Conservation (phyloP, 768 basidiomycete genomes). For the Naganishia vishniacii region DNA sequence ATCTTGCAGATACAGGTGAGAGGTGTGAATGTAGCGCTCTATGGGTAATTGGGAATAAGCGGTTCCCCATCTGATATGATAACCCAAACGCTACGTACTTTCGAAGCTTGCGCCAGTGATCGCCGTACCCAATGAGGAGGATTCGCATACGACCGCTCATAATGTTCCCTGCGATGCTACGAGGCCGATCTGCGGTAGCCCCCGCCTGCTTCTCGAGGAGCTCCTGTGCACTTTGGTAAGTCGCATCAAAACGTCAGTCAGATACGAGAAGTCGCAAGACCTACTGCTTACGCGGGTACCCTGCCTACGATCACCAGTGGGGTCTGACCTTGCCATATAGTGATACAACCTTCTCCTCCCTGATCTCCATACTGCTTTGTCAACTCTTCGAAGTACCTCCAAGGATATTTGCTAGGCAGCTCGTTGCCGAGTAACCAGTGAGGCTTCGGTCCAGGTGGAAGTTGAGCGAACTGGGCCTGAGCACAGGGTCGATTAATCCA, state of each 20-base stretch:
- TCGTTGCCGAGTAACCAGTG: conserved; percentile 16
- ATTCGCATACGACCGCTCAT: conserved; percentile 16
- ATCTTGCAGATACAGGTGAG: conserved; percentile 55
- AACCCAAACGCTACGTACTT: neutral
- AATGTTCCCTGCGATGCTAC: conserved; percentile 8
- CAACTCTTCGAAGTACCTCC: conserved; percentile 12
- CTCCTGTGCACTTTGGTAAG: conserved; percentile 8
- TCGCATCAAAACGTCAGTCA: neutral
- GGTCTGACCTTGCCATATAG: conserved; percentile 17
- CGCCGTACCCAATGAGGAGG: conserved; percentile 12
- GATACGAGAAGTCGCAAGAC: no score
- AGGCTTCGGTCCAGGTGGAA: conserved; percentile 15
- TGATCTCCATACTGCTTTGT: conserved; percentile 15
- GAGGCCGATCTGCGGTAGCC: conserved; percentile 3
- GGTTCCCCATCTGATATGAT: no score
- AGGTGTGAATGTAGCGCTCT: conserved; percentile 61
- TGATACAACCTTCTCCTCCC: conserved; percentile 15
- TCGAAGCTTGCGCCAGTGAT: conserved; percentile 8
- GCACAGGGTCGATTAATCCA: conserved; percentile 10
- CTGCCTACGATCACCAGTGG: conserved; percentile 13
- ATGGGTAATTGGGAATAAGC: neutral
- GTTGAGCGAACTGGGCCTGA: conserved; percentile 1
- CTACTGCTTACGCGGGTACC: conserved; percentile 2
- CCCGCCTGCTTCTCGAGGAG: conserved; percentile 12
- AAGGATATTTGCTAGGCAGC: conserved; percentile 9